These are phyloP conservation scores for Citrus unshiu DNA, from an alignment of 345 rosid genomes.

Conservation along the genomic window DNA sequence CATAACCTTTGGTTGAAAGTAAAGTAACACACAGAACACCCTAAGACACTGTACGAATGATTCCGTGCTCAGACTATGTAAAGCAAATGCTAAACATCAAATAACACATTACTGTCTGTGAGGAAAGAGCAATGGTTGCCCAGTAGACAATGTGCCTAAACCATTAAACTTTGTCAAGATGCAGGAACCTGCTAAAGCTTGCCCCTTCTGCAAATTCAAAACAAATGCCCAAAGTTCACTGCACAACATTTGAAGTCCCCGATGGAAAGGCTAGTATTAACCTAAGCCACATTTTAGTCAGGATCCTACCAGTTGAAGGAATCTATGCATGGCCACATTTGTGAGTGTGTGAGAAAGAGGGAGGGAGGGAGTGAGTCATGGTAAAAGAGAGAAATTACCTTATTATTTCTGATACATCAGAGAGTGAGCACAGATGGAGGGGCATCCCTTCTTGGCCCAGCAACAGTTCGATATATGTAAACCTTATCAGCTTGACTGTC, in stretches of 20 bases:
- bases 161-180: not conserved
- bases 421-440: slow-evolving; percentile 61
- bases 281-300: not conserved
- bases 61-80: not conserved
- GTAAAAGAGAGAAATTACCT: slow-evolving; percentile 19
- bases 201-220: not conserved
- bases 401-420: slow-evolving; percentile 18
- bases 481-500: slow-evolving; percentile 52
- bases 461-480: slow-evolving; percentile 61
- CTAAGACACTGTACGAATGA: not conserved
- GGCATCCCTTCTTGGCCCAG: slow-evolving; percentile 68
- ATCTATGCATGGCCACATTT: not conserved
- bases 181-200: not conserved
- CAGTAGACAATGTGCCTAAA: not conserved
- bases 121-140: not conserved
- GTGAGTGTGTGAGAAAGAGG: not conserved
- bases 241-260: not conserved
- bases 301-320: not conserved
- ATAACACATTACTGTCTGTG: not conserved
- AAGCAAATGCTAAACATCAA: not conserved
- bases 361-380: not conserved
- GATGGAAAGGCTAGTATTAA: not conserved
- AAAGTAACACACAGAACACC: not conserved
- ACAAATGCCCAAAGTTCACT: not conserved
- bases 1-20: not conserved